Evolutionary conservation across 2,329 filamentous ascomycete species (phyloP).

Genomic region (Dendryphion nanum): DNA sequence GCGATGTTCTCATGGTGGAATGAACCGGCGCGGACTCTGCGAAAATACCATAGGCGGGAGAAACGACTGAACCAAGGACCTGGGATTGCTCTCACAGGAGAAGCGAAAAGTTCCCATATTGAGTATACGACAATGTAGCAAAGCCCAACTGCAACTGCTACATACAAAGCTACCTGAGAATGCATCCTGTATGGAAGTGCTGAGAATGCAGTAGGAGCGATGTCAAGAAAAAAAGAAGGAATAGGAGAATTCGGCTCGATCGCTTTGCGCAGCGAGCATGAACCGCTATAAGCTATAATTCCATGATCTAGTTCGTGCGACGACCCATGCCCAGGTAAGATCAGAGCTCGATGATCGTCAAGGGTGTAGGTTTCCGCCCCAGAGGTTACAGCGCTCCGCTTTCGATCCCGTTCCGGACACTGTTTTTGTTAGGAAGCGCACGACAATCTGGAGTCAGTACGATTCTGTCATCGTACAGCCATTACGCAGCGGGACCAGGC

Average conservation of each 20-base stretch:
- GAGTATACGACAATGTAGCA: neutral
- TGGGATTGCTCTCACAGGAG: constrained; percentile 50
- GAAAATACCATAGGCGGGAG: constrained; percentile 70
- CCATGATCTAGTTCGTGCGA: too few relatives aligned
- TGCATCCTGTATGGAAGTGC: neutral
- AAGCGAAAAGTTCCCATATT: neutral
- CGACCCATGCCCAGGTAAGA: too few relatives aligned
- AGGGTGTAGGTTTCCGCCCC: too few relatives aligned
- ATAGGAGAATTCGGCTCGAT: neutral
- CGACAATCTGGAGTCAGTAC: neutral
- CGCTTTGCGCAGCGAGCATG: too few relatives aligned
- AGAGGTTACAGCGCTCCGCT: neutral
- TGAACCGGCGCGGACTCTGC: constrained; percentile 49
- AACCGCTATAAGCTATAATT: too few relatives aligned
- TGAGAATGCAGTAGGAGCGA: neutral
- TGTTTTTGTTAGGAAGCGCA: too few relatives aligned
- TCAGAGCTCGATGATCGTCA: too few relatives aligned
- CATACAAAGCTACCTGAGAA: neutral
- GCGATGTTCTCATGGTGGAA: constrained; percentile 31
- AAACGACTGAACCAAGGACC: constrained; percentile 65
- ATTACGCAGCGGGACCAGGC: neutral
- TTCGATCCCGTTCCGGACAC: neutral
- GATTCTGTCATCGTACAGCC: neutral
- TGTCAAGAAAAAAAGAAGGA: neutral
- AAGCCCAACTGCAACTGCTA: neutral